Evolutionary conservation across 2,329 filamentous ascomycete genomes (phyloP).

Genomic region (Aspergillus ochraceus): DNA sequence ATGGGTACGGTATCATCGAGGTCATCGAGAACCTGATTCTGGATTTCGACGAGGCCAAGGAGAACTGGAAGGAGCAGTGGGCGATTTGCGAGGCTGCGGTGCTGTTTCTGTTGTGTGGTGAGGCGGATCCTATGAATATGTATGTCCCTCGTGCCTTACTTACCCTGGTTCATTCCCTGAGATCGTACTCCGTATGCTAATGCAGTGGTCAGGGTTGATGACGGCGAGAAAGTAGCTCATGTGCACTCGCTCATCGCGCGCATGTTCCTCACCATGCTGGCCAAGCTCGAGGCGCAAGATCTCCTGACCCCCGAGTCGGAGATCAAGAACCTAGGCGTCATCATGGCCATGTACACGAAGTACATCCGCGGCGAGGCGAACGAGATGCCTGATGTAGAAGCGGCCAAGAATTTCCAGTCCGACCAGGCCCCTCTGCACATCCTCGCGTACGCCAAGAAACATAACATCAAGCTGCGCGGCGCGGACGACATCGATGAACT

Average conservation of each 20-base stretch:
- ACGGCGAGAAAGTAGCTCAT: slow-evolving; percentile 4
- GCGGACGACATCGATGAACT: slow-evolving; percentile 24
- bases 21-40: slow-evolving; percentile 45
- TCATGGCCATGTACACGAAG: slow-evolving; percentile 41
- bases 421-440: slow-evolving; percentile 1
- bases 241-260: background rate
- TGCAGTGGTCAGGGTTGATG: slow-evolving; percentile 12
- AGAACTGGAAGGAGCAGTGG: slow-evolving; percentile 42
- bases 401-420: background rate
- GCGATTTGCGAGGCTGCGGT: slow-evolving; percentile 41
- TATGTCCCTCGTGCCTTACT: slow-evolving; percentile 6
- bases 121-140: slow-evolving; percentile 21
- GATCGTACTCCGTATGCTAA: background rate
- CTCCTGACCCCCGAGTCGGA: slow-evolving; percentile 37
- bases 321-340: slow-evolving; percentile 37
- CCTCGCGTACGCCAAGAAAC: slow-evolving; percentile 14
- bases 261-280: slow-evolving; percentile 43
- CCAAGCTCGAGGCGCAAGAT: slow-evolving; percentile 33
- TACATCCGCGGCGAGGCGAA: background rate
- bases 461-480: slow-evolving; percentile 14
- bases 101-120: slow-evolving; percentile 27
- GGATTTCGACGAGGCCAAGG: slow-evolving; percentile 39
- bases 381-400: background rate
- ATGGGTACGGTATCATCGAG: slow-evolving; percentile 43
- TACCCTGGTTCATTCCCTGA: background rate